These are phyloP conservation scores for Fereydounia khargensis DNA, from an alignment of 1,284 basidiomycete species.

Conservation along the genomic window DNA sequence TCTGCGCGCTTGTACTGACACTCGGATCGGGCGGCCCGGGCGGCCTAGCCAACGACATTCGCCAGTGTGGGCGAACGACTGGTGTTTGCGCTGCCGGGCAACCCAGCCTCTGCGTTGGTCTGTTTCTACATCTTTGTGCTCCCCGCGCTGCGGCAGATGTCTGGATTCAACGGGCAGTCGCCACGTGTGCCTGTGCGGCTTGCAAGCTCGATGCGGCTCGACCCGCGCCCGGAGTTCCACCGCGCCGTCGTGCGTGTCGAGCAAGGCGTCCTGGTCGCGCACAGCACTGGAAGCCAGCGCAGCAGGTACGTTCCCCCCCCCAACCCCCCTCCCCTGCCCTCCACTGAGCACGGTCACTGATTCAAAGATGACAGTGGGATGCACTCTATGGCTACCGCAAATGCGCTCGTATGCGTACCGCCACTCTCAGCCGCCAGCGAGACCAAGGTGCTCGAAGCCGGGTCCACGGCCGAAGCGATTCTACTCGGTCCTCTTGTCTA, in stretches of 20 bases:
- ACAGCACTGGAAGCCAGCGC: conserved; percentile 58
- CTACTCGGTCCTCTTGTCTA: conserved; percentile 24
- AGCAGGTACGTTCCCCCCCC: conserved; percentile 34
- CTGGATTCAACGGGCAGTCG: conserved; percentile 59
- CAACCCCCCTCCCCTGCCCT: not conserved
- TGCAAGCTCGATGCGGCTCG: conserved; percentile 67
- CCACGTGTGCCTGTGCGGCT: conserved; percentile 70
- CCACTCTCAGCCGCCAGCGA: not conserved
- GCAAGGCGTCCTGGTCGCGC: conserved; percentile 64
- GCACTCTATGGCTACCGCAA: conserved; percentile 50
- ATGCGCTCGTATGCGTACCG: conserved; percentile 44
- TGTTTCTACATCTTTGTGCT: conserved; percentile 81
- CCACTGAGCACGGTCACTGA: too few relatives aligned
- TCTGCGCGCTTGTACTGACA: too few relatives aligned
- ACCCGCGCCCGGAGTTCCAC: conserved; percentile 77
- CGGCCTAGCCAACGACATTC: conserved; percentile 67
- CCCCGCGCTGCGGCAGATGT: conserved; percentile 70
- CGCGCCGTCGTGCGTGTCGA: conserved; percentile 67
- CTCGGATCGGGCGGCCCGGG: too few relatives aligned
- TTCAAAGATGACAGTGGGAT: too few relatives aligned
- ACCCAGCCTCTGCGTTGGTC: conserved; percentile 83
- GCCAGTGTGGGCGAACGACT: conserved; percentile 63
- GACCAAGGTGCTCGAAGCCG: conserved; percentile 1
- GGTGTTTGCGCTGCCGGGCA: conserved; percentile 80
- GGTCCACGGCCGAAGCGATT: conserved; percentile 14